phyloP scores from a whole-genome alignment of 176 grass and related monocot genomes.

The Triticum timopheevii region DNA sequence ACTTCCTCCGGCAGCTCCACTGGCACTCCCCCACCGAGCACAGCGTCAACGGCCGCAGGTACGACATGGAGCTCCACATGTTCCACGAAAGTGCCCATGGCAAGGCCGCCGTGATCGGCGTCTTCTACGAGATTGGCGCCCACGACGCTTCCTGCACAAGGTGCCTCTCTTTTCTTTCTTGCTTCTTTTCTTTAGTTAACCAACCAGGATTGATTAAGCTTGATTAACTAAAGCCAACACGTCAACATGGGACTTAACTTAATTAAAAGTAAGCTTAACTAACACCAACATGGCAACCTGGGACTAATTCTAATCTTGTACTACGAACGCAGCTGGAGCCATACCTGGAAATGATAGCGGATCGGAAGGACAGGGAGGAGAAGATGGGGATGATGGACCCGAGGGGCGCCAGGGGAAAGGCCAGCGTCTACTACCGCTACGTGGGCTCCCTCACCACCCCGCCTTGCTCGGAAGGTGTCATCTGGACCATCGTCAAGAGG shows the following conservation, averaged over 20 bases:
- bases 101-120: conserved; percentile 46
- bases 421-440: conserved; percentile 69
- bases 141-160: conserved; percentile 46
- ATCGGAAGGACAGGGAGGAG: conserved; percentile 40
- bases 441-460: conserved; percentile 52
- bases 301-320: background rate
- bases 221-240: background rate
- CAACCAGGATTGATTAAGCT: background rate
- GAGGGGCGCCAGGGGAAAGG: conserved; percentile 10
- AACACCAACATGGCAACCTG: background rate
- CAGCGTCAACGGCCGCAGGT: conserved; percentile 51
- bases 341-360: conserved; percentile 30
- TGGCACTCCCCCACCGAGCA: conserved; percentile 88
- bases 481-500: background rate
- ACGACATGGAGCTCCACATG: conserved; percentile 71
- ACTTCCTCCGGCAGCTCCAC: conserved; percentile 57
- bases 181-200: background rate
- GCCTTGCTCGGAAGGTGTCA: background rate
- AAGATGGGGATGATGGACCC: conserved; percentile 41
- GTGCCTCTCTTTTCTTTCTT: background rate
- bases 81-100: conserved; percentile 48
- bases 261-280: too few relatives aligned
- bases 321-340: conserved; percentile 45
- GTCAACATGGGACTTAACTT: background rate
- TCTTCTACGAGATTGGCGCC: conserved; percentile 46